These are phyloP conservation scores for Taphrina confusa DNA, from an alignment of 1,139 yeast genomes.

Conservation along the genomic window DNA sequence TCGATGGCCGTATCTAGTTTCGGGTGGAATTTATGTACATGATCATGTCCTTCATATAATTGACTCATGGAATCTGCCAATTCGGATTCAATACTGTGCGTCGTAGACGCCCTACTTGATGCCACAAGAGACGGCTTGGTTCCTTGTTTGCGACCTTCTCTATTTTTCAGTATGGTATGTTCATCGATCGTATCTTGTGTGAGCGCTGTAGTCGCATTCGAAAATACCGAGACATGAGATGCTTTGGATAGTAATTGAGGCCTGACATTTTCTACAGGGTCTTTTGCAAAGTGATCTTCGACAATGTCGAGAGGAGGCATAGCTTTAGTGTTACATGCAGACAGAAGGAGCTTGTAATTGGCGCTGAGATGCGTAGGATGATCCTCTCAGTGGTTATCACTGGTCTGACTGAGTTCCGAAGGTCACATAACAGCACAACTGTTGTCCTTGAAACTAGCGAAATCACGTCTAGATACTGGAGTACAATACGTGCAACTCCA, in stretches of 20 bases:
- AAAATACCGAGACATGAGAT: conserved; percentile 5
- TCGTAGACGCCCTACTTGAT: neutral
- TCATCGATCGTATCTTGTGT: neutral
- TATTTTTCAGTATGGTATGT: neutral
- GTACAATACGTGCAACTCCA: too few species aligned
- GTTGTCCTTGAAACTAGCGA: too few species aligned
- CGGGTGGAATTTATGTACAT: too few species aligned
- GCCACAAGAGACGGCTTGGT: neutral
- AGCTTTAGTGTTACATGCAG: too few species aligned
- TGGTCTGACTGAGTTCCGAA: too few species aligned
- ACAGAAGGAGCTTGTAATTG: too few species aligned
- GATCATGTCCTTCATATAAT: too few species aligned
- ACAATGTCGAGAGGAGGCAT: conserved; percentile 10
- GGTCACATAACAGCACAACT: too few species aligned
- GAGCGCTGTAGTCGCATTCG: conserved; percentile 17
- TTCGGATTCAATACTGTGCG: conserved; percentile 13
- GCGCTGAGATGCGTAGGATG: too few species aligned
- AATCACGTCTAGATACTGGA: too few species aligned
- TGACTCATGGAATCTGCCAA: conserved; percentile 7
- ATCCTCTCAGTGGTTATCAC: too few species aligned
- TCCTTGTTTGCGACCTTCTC: neutral
- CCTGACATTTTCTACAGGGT: neutral
- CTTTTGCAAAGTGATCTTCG: neutral
- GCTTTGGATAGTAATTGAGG: conserved; percentile 12
- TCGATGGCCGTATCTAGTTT: neutral